Evolutionary conservation across 352 stramenopile species (phyloP).

Genomic region (Globisporangium canariense): DNA sequence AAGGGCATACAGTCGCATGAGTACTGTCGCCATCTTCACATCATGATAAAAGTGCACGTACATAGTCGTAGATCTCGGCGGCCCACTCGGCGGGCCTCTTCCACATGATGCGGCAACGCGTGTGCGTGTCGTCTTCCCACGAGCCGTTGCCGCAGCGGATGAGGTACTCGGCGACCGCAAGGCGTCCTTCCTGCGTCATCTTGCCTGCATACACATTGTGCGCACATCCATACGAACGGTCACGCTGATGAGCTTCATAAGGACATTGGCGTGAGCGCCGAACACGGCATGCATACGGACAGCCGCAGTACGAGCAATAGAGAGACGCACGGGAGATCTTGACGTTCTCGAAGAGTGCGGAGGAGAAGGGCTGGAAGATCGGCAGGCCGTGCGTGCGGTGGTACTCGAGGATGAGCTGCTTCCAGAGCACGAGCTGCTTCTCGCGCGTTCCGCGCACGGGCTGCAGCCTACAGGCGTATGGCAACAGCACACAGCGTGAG

Average conservation of each 20-base stretch:
- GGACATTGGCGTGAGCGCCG: not conserved
- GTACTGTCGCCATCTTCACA: slow-evolving; percentile 14
- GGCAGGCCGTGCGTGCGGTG: slow-evolving; percentile 70
- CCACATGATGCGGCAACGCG: slow-evolving; percentile 83
- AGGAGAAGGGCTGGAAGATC: slow-evolving; percentile 65
- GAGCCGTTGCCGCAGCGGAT: slow-evolving; percentile 69
- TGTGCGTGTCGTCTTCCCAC: slow-evolving; percentile 81
- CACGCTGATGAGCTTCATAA: too few species aligned
- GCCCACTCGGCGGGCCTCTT: slow-evolving; percentile 82
- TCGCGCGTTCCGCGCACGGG: slow-evolving; percentile 78
- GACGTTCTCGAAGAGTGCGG: slow-evolving; percentile 75
- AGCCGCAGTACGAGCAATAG: not conserved
- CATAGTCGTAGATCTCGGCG: slow-evolving; percentile 83
- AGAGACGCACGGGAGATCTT: slow-evolving; percentile 66
- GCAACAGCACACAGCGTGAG: not conserved
- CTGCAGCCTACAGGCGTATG: slow-evolving; percentile 40
- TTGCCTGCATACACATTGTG: slow-evolving; percentile 33
- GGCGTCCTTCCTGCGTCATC: slow-evolving; percentile 62
- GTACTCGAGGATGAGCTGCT: slow-evolving; percentile 83
- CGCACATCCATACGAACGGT: not conserved
- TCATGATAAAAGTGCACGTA: slow-evolving; percentile 20
- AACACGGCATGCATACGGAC: not conserved
- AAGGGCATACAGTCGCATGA: not conserved
- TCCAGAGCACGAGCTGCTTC: slow-evolving; percentile 86
- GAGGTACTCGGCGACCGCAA: slow-evolving; percentile 71